These are phyloP conservation scores for Auricularia sp. DNA, from an alignment of 768 basidiomycete genomes.

Conservation along the genomic window DNA sequence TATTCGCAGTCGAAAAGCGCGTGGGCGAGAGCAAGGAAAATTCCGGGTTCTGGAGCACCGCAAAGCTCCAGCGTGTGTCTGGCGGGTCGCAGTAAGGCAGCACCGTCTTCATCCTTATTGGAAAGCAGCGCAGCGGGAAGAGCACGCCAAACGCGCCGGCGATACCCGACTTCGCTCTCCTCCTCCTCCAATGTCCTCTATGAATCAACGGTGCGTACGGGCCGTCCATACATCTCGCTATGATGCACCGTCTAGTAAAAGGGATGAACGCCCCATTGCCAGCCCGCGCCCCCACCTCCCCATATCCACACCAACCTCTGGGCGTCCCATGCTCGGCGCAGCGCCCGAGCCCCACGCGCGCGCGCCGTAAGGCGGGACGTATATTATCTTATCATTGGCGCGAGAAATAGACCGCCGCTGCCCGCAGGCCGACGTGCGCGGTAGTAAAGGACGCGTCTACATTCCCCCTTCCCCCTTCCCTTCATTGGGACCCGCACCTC, in stretches of 20 bases:
- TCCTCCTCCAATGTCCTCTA: too few relatives aligned
- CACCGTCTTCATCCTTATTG: too few relatives aligned
- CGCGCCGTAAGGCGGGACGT: neutral
- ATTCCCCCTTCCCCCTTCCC: neutral
- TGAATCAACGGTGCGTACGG: neutral
- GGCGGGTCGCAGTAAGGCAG: too few relatives aligned
- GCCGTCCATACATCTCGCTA: neutral
- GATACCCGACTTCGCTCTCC: too few relatives aligned
- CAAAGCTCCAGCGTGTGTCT: too few relatives aligned
- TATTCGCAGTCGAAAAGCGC: too few relatives aligned
- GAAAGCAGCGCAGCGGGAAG: too few relatives aligned
- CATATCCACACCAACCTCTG: neutral
- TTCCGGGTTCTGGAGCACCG: too few relatives aligned
- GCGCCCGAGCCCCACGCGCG: neutral
- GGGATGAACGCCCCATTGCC: neutral
- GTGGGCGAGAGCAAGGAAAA: too few relatives aligned
- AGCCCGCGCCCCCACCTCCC: neutral
- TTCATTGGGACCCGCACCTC: too few relatives aligned
- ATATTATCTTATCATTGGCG: neutral
- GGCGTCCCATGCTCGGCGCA: neutral
- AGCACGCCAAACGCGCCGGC: too few relatives aligned
- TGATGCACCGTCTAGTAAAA: neutral
- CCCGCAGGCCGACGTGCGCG: neutral
- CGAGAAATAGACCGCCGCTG: neutral
- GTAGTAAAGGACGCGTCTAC: neutral